A percentile compares a stretch with the other conserved stretches of the same genome.
Evolutionary conservation across 202 grass and related monocot species (phyloP).

Genomic region (Schoenoplectus triqueter): DNA sequence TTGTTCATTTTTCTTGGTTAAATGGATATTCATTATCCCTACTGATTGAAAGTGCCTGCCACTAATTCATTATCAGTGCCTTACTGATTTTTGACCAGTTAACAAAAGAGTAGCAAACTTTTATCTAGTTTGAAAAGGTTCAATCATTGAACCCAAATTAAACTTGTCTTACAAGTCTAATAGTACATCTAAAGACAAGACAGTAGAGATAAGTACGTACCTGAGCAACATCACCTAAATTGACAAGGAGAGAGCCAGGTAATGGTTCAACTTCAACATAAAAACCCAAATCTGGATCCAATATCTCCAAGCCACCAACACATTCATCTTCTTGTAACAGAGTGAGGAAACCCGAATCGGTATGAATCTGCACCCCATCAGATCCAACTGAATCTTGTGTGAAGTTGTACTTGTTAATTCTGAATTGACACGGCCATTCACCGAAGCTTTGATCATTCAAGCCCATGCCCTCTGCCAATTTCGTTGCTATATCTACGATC

Average conservation of each 20-base stretch:
- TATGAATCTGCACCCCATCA: slow-evolving; percentile 72
- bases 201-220: slow-evolving; percentile 33
- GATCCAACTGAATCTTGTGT: slow-evolving; percentile 39
- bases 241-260: slow-evolving; percentile 67
- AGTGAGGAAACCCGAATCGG: slow-evolving; percentile 78
- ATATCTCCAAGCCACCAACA: slow-evolving; percentile 82
- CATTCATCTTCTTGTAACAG: slow-evolving; percentile 84
- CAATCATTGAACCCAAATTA: background rate
- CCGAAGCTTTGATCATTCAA: slow-evolving; percentile 44
- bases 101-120: background rate
- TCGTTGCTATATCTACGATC: slow-evolving; percentile 54
- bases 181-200: slow-evolving; percentile 2
- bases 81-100: background rate
- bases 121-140: background rate
- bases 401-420: slow-evolving; percentile 53
- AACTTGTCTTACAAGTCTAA: background rate
- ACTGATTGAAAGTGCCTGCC: too few species aligned
- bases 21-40: too few species aligned
- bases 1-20: too few species aligned
- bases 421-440: slow-evolving; percentile 48
- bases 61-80: too few species aligned
- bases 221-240: slow-evolving; percentile 80
- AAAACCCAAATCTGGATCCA: slow-evolving; percentile 50
- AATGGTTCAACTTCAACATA: slow-evolving; percentile 59
- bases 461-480: slow-evolving; percentile 63